Conservation (phyloP, 768 basidiomycete species). For the Pulveroboletus frians region DNA sequence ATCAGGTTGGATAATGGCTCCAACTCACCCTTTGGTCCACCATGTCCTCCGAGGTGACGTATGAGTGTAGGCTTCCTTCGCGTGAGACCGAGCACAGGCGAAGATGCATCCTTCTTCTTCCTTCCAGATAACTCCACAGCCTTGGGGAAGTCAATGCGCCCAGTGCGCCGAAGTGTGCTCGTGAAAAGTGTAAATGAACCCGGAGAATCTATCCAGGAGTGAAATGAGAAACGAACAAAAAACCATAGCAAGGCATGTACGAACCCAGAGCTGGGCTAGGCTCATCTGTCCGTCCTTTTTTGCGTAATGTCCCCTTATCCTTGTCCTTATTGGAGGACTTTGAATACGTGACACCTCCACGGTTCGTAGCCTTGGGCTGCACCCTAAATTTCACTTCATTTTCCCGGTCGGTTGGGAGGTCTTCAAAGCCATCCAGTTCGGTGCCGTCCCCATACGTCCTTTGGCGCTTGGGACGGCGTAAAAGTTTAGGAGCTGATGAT, state of each 20-base stretch:
- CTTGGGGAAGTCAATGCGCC: constrained; percentile 52
- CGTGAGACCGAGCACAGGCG: constrained; percentile 42
- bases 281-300: constrained; percentile 48
- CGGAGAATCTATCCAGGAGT: constrained; percentile 15
- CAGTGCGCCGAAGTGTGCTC: constrained; percentile 53
- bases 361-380: constrained; percentile 63
- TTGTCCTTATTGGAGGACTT: constrained; percentile 37
- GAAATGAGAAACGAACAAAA: background rate
- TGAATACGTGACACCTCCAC: constrained; percentile 44
- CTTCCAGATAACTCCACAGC: constrained; percentile 37
- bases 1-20: background rate
- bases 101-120: constrained; percentile 51
- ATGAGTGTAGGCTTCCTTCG: constrained; percentile 83
- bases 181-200: constrained; percentile 38
- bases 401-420: constrained; percentile 80
- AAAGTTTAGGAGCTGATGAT: constrained; percentile 53
- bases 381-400: constrained; percentile 72
- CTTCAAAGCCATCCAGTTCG: constrained; percentile 84
- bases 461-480: constrained; percentile 73
- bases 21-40: constrained; percentile 66
- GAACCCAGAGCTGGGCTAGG: constrained; percentile 37
- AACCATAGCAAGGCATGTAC: constrained; percentile 14
- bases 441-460: constrained; percentile 82
- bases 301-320: constrained; percentile 55
- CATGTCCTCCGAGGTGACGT: constrained; percentile 67